These are phyloP conservation scores for Iodosphaeria phyllophila DNA, from an alignment of 2,329 filamentous ascomycete genomes.

Conservation along the genomic window DNA sequence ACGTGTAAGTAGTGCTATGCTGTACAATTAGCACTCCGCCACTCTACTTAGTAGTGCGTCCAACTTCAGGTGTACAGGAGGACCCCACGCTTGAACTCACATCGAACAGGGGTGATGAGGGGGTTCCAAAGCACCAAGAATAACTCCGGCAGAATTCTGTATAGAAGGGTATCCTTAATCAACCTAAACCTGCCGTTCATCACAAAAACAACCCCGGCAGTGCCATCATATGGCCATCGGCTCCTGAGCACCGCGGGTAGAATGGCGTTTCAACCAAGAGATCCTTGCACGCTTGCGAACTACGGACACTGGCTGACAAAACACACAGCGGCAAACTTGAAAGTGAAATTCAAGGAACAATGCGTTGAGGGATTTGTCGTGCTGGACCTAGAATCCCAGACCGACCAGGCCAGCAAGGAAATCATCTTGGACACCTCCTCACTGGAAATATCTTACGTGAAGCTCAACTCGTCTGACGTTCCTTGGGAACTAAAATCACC, in stretches of 20 bases:
- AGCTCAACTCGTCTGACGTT: constrained; percentile 42
- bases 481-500: constrained; percentile 55
- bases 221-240: constrained; percentile 7
- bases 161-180: too few species aligned
- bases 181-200: too few species aligned
- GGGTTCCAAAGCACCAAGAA: too few species aligned
- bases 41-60: too few species aligned
- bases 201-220: constrained; percentile 4
- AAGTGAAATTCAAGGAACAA: constrained; percentile 69
- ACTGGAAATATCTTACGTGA: constrained; percentile 54
- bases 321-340: constrained; percentile 67
- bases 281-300: constrained; percentile 84
- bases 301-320: constrained; percentile 74
- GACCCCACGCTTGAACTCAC: too few species aligned
- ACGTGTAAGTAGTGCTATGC: too few species aligned
- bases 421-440: constrained; percentile 81
- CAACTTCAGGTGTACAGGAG: too few species aligned
- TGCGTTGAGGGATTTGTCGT: constrained; percentile 59
- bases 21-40: too few species aligned
- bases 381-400: constrained; percentile 60
- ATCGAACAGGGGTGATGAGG: too few species aligned
- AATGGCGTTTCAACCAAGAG: constrained; percentile 37
- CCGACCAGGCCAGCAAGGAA: constrained; percentile 51
- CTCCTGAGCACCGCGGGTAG: constrained; percentile 5
- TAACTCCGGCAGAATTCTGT: too few species aligned